phyloP scores from a whole-genome alignment of 148 eudicot species.

The Selenicereus undatus region DNA sequence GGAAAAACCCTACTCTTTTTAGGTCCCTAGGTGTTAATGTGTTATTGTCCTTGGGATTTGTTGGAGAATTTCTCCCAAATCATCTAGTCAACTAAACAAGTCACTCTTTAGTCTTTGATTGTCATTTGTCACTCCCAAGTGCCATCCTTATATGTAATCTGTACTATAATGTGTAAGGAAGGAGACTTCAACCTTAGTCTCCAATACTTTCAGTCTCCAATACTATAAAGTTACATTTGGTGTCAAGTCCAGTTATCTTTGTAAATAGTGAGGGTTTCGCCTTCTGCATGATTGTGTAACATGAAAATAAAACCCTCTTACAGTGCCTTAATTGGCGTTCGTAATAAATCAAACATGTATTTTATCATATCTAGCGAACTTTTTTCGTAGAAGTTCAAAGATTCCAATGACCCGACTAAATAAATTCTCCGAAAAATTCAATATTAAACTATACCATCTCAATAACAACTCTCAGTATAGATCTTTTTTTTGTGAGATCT shows the following conservation, averaged over 20 bases:
- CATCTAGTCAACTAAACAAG: not conserved
- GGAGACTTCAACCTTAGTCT: not conserved
- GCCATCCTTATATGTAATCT: slow-evolving; percentile 4
- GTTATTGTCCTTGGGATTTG: not conserved
- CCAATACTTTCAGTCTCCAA: not conserved
- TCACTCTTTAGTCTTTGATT: not conserved
- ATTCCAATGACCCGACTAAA: not conserved
- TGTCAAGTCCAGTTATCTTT: no score
- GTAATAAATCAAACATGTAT: no score
- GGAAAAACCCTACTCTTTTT: slow-evolving; percentile 12
- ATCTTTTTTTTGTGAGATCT: no score
- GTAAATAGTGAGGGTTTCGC: no score
- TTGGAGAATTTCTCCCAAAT: not conserved
- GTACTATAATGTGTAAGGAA: not conserved
- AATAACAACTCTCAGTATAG: no score
- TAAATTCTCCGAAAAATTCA: not conserved
- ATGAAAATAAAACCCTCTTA: no score
- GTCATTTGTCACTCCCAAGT: not conserved
- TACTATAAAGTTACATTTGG: no score
- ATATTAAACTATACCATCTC: not conserved
- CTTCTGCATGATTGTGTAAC: no score
- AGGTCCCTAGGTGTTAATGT: not conserved
- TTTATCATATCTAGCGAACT: no score
- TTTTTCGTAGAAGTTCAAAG: not conserved
- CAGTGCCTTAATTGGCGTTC: no score